These are phyloP conservation scores for Termitomyces sp. DNA, from an alignment of 768 basidiomycete species.

Conservation along the genomic window DNA sequence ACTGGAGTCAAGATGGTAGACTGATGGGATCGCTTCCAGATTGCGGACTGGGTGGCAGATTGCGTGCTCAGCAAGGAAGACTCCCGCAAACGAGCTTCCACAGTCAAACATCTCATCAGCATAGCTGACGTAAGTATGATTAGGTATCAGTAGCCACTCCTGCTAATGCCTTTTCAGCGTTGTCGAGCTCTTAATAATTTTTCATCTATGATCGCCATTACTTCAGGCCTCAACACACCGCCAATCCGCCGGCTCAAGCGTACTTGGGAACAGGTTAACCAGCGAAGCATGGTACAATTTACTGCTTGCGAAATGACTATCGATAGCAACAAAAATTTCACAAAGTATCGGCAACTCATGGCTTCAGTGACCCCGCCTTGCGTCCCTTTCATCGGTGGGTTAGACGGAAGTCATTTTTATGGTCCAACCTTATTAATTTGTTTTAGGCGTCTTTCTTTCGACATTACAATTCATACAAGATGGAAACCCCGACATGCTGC, in stretches of 20 bases:
- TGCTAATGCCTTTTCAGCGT: conserved; percentile 43
- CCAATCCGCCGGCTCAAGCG: conserved; percentile 90
- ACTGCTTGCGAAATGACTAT: conserved; percentile 83
- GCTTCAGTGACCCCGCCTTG: conserved; percentile 85
- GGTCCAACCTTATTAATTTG: conserved; percentile 5
- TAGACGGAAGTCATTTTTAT: not conserved
- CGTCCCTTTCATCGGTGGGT: conserved; percentile 91
- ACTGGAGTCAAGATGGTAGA: not conserved
- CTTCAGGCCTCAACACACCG: conserved; percentile 90
- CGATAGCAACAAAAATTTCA: conserved; percentile 91
- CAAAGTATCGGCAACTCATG: conserved; percentile 81
- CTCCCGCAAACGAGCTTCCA: conserved; percentile 69
- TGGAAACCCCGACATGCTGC: conserved; percentile 83
- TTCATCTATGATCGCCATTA: conserved; percentile 94
- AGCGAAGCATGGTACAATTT: conserved; percentile 68
- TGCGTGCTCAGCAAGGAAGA: conserved; percentile 78
- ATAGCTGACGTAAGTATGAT: conserved; percentile 75
- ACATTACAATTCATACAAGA: conserved; percentile 98
- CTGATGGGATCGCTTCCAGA: conserved; percentile 35
- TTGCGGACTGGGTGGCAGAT: conserved; percentile 91
- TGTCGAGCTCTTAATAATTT: conserved; percentile 90
- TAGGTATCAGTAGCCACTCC: not conserved
- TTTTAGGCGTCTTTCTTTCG: conserved; percentile 87
- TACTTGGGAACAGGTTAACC: conserved; percentile 86
- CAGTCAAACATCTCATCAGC: conserved; percentile 87